phyloP scores from a whole-genome alignment of 78 protist genomes.

The Diacronema lutheri region DNA sequence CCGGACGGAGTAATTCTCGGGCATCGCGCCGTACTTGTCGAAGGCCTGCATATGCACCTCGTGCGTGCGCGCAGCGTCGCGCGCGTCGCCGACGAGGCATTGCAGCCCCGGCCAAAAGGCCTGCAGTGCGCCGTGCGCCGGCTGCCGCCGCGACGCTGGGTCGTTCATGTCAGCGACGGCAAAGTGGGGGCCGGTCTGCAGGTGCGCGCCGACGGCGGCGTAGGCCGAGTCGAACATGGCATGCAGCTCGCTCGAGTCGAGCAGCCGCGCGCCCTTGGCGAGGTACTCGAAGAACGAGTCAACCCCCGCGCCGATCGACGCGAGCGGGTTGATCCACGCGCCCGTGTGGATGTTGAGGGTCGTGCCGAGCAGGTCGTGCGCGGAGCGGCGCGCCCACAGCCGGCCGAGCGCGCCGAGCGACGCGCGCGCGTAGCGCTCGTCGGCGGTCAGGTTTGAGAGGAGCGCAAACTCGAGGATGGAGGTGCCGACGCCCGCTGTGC shows the following conservation, averaged over 20 bases:
- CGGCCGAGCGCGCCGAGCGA: constrained; percentile 48
- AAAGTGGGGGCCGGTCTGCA: neutral
- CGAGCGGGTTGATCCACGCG: constrained; percentile 34
- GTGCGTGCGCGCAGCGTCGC: constrained; percentile 34
- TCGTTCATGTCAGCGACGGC: constrained; percentile 67
- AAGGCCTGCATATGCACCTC: constrained; percentile 53
- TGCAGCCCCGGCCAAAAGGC: constrained; percentile 7
- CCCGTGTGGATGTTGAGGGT: neutral
- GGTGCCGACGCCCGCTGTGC: constrained; percentile 81
- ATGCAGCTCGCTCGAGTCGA: constrained; percentile 3
- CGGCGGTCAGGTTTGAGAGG: constrained; percentile 43
- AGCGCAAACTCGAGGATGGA: constrained; percentile 76
- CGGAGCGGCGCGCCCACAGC: constrained; percentile 44
- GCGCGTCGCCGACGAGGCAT: constrained; percentile 49
- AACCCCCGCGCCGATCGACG: constrained; percentile 71
- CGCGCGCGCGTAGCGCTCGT: constrained; percentile 33
- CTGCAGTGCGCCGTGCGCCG: neutral
- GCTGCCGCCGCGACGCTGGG: neutral
- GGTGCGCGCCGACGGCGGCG: neutral
- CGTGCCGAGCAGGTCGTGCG: constrained; percentile 34
- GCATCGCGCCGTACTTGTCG: constrained; percentile 68
- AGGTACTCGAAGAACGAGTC: constrained; percentile 89
- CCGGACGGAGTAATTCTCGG: constrained; percentile 64
- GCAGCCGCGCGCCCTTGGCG: constrained; percentile 60
- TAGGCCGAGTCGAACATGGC: constrained; percentile 14